Percentiles rank a stretch among this genome's conserved stretches.
Evolutionary conservation across 371 early-diverging fungal species (phyloP).

Genomic region (Apophysomyces elegans): DNA sequence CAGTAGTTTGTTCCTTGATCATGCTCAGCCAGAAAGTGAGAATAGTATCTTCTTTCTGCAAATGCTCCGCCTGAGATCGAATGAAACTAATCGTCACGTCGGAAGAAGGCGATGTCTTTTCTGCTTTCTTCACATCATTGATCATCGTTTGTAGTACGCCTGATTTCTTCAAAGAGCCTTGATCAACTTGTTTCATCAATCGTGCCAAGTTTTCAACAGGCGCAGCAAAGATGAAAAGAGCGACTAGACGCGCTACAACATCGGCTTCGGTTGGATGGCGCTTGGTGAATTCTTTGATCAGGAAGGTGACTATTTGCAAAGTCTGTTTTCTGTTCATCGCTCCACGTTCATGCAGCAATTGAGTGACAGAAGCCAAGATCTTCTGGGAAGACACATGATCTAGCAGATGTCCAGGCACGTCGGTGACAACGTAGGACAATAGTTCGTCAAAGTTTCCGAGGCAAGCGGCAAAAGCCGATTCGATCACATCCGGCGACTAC

Average conservation of each 20-base stretch:
- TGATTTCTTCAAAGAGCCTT: neutral
- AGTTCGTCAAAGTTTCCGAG: slow-evolving; percentile 58
- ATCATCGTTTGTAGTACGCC: slow-evolving; percentile 23
- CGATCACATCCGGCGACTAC: slow-evolving; percentile 51
- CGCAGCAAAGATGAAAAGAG: slow-evolving; percentile 36
- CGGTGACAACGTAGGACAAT: slow-evolving; percentile 34
- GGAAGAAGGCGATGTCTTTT: neutral
- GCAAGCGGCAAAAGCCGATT: slow-evolving; percentile 56
- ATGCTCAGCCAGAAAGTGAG: slow-evolving; percentile 36
- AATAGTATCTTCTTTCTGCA: slow-evolving; percentile 20
- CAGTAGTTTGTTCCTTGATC: slow-evolving; percentile 20
- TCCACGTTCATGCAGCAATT: slow-evolving; percentile 33
- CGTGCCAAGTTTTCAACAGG: slow-evolving; percentile 23
- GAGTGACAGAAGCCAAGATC: slow-evolving; percentile 35
- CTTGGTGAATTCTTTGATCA: slow-evolving; percentile 31
- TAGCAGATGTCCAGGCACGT: slow-evolving; percentile 40
- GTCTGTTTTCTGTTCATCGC: slow-evolving; percentile 30
- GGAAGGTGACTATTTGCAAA: slow-evolving; percentile 35
- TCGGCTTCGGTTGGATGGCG: slow-evolving; percentile 26
- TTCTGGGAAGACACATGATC: slow-evolving; percentile 38
- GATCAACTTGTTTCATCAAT: neutral
- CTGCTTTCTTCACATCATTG: slow-evolving; percentile 17
- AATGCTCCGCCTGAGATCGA: slow-evolving; percentile 34
- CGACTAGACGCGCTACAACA: slow-evolving; percentile 34
- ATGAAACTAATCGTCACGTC: slow-evolving; percentile 32